Evolutionary conservation across 2,329 filamentous ascomycete genomes (phyloP).

Genomic region (Aureobasidium leucospermi): DNA sequence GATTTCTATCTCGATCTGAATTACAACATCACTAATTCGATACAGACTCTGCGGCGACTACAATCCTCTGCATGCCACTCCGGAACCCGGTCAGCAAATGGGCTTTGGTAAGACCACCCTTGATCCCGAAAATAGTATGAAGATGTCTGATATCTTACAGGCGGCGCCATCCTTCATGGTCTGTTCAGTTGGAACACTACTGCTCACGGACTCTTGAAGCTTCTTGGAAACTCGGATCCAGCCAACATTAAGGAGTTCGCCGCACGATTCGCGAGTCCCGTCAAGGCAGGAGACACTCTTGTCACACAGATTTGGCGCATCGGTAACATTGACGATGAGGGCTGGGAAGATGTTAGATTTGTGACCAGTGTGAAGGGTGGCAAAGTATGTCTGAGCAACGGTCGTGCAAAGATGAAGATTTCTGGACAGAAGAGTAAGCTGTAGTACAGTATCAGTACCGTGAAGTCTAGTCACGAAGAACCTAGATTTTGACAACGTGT

Average conservation of each 20-base stretch:
- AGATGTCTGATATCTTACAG: background rate
- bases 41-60: slow-evolving; percentile 74
- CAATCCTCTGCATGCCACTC: slow-evolving; percentile 84
- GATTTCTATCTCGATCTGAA: background rate
- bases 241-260: slow-evolving; percentile 82
- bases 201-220: slow-evolving; percentile 63
- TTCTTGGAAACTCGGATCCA: slow-evolving; percentile 68
- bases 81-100: slow-evolving; percentile 80
- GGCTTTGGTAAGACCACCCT: slow-evolving; percentile 53
- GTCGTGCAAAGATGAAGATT: slow-evolving; percentile 67
- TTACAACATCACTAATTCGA: background rate
- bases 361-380: slow-evolving; percentile 68
- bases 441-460: slow-evolving; percentile 28
- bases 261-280: slow-evolving; percentile 77
- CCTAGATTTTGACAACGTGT: background rate
- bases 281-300: slow-evolving; percentile 75
- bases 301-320: slow-evolving; percentile 75
- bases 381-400: slow-evolving; percentile 83
- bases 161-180: slow-evolving; percentile 82
- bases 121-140: background rate
- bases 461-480: too few species aligned
- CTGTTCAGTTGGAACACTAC: slow-evolving; percentile 81
- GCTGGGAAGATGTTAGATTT: slow-evolving; percentile 79
- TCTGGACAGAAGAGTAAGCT: slow-evolving; percentile 52
- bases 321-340: slow-evolving; percentile 55